Base-by-base conservation (phyloP, 306 rosid species). In the Quercus ilex region DNA sequence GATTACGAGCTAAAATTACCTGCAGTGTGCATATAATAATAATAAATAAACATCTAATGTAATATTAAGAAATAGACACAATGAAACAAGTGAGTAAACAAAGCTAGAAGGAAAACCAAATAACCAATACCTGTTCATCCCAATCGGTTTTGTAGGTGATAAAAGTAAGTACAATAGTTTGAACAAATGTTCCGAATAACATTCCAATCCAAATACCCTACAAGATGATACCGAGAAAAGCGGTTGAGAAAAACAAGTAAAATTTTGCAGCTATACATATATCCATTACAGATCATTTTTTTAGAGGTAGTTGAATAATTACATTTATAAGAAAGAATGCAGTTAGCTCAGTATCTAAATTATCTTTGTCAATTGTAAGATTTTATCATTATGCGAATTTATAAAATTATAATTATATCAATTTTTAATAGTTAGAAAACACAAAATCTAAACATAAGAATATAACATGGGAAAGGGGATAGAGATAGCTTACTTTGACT, bases 161-260 rank as follows among this genome's bases (percentile, higher is more conserved):
- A 3, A 21, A 52, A 6, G 73, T 12, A 3, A 86, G 88, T 18
- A 28, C 3, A 15, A 90, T 0, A 3, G 86, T 86, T 77, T 90
- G 93, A 28, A 90, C 77, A n/a, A 90, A 43, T 57, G 86, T 84
- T 69, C 93, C 91, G 53, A 87, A 84, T 72, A 90, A 38, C 93
- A 90, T 90, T 73, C 93, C 93, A 57, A 86, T 74, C 91, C 93
- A 90, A 74, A 87, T 68, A 21, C 93, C 93, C 93, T 90, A 64
- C 79, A 83, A 55, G 35, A 62, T 62, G 2, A 62, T 5, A 26
- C 2, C 3, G 3, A 26, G 4, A 12, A 25, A 60, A 46, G 52
- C 4, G 52, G 14, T 9, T 46, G 3, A 46, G 14, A 46, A 2
- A 46, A 10, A 25, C 12, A 13, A 25, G 4, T 4, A n/a, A 21